These are phyloP conservation scores for Microsporum ferrugineum DNA, from an alignment of 2,329 filamentous ascomycete genomes.

Conservation along the genomic window DNA sequence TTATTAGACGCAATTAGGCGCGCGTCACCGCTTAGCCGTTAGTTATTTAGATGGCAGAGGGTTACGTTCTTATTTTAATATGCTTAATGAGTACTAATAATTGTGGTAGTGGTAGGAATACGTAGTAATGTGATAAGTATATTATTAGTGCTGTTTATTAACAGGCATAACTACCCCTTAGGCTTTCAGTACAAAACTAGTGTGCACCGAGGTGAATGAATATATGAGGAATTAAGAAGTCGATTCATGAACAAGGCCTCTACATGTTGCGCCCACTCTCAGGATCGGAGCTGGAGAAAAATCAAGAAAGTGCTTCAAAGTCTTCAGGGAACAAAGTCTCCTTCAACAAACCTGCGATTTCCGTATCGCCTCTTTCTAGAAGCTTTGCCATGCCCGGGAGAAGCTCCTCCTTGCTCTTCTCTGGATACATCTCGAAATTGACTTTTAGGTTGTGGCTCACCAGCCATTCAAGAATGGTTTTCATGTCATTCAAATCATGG, in stretches of 20 bases:
- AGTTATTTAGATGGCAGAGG: too few species aligned
- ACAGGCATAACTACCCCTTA: too few species aligned
- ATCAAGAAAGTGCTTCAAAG: background rate
- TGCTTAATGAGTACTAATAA: too few species aligned
- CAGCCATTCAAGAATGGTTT: conserved; percentile 7
- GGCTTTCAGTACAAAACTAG: too few species aligned
- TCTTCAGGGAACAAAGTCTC: background rate
- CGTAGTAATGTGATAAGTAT: too few species aligned
- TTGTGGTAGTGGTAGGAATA: too few species aligned
- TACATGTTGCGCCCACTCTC: too few species aligned
- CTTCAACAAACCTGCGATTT: background rate
- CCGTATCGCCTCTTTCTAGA: background rate
- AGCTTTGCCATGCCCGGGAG: conserved; percentile 7
- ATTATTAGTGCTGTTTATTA: too few species aligned
- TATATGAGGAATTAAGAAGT: too few species aligned
- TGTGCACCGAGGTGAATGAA: too few species aligned
- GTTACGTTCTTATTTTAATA: too few species aligned
- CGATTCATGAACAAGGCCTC: too few species aligned
- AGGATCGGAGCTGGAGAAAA: background rate
- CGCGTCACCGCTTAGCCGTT: background rate
- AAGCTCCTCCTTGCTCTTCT: conserved; percentile 10
- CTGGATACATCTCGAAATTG: conserved; percentile 8
- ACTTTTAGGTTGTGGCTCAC: background rate
- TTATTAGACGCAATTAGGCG: background rate
- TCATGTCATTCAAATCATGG: conserved; percentile 8